Evolutionary conservation across 2,329 filamentous ascomycete species (phyloP).

Genomic region (Thyridium curvatum): DNA sequence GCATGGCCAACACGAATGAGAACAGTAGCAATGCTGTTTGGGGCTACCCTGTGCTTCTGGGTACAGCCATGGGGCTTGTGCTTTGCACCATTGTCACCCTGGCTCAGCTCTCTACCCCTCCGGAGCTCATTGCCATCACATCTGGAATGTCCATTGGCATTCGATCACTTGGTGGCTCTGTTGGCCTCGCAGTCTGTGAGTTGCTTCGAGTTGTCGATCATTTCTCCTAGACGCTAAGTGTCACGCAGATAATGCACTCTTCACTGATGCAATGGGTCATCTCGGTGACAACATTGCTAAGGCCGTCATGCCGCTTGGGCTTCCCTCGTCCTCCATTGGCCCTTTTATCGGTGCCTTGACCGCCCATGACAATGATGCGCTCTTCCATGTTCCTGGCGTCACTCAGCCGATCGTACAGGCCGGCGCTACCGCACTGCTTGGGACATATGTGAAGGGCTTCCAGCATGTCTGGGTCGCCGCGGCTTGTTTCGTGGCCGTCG

Average conservation of each 20-base stretch:
- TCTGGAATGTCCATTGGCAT: constrained; percentile 26
- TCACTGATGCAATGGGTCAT: constrained; percentile 6
- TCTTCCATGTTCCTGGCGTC: constrained; percentile 18
- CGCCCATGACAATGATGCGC: constrained; percentile 12
- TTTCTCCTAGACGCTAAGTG: not conserved
- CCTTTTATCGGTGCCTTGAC: constrained; percentile 1
- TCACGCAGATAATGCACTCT: constrained; percentile 17
- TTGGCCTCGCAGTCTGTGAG: constrained; percentile 37
- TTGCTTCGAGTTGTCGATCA: not conserved
- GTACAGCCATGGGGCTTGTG: too few species aligned
- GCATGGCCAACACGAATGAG: constrained; percentile 22
- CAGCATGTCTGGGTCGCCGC: constrained; percentile 6
- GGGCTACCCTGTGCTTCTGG: constrained; percentile 27
- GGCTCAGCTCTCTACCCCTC: constrained; percentile 29
- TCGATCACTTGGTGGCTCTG: constrained; percentile 36
- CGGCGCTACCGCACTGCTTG: constrained; percentile 1
- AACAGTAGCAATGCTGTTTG: constrained; percentile 18
- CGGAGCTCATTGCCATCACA: constrained; percentile 24
- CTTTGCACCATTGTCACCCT: constrained; percentile 19
- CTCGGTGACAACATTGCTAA: constrained; percentile 8
- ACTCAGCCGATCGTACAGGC: constrained; percentile 3
- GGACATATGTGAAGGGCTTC: constrained; percentile 5
- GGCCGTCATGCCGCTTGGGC: constrained; percentile 4
- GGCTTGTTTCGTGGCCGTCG: constrained; percentile 4
- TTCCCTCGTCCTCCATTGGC: constrained; percentile 2